These are phyloP conservation scores for Eutrema salsugineum DNA, from an alignment of 441 rosid genomes.

Conservation along the genomic window DNA sequence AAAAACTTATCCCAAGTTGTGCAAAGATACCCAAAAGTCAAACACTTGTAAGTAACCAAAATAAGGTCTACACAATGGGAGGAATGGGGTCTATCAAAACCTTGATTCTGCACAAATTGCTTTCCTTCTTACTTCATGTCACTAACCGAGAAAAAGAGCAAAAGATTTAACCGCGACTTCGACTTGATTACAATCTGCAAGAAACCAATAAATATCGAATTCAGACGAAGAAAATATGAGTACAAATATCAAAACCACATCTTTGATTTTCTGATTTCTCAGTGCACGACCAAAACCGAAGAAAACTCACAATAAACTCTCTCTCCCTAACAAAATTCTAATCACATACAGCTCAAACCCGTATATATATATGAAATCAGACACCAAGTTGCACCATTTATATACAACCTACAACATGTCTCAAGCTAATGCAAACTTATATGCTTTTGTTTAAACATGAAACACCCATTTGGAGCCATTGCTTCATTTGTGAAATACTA, in stretches of 20 bases:
- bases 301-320: neutral
- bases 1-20: conserved; percentile 4
- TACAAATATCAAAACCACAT: neutral
- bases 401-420: neutral
- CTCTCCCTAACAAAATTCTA: neutral
- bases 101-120: conserved; percentile 8
- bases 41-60: neutral
- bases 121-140: neutral
- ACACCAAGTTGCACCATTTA: neutral
- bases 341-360: neutral
- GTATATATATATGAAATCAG: neutral
- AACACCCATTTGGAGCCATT: neutral
- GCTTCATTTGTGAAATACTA: neutral
- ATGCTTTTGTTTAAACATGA: neutral
- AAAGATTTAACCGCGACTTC: neutral
- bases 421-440: neutral
- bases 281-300: neutral
- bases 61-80: neutral
- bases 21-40: neutral
- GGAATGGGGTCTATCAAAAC: neutral
- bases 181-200: neutral
- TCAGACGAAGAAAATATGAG: neutral
- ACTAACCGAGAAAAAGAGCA: neutral
- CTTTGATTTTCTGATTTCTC: neutral
- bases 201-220: neutral